Evolutionary conservation across 2,329 filamentous ascomycete genomes (phyloP).

Genomic region (Paraphaeosphaeria minitans): DNA sequence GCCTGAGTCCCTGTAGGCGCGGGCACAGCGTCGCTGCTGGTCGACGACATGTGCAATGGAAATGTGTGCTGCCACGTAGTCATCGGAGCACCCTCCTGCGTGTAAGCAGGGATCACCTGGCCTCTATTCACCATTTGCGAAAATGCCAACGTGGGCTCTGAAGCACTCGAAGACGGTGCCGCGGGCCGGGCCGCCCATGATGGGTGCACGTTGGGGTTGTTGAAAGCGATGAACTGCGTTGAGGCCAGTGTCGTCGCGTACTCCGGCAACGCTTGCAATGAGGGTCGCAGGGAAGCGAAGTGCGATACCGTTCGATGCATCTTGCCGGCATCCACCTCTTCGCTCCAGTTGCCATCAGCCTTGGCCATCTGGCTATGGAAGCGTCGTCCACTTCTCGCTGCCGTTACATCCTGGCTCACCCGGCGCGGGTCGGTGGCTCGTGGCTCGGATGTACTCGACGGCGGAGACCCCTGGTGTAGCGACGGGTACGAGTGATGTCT

Average conservation of each 20-base stretch:
- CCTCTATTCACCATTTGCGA: conserved; percentile 5
- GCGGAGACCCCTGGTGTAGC: conserved; percentile 19
- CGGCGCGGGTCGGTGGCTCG: not conserved
- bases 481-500: conserved; percentile 25
- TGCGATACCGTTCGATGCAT: not conserved
- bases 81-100: conserved; percentile 4
- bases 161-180: conserved; percentile 15
- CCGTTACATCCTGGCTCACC: conserved; percentile 5
- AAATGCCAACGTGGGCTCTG: conserved; percentile 16
- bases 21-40: not conserved
- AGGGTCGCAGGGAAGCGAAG: conserved; percentile 4
- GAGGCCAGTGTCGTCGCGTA: not conserved
- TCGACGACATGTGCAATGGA: conserved; percentile 10
- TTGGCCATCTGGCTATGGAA: not conserved
- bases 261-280: conserved; percentile 15
- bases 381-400: not conserved
- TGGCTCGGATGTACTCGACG: conserved; percentile 5
- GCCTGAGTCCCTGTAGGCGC: conserved; percentile 1
- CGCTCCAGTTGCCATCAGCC: not conserved
- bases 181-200: conserved; percentile 27
- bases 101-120: conserved; percentile 8
- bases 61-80: conserved; percentile 13
- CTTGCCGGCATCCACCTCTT: not conserved
- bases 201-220: conserved; percentile 19
- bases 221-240: conserved; percentile 9